Percentiles rank a stretch among this genome's conserved stretches.
Evolutionary conservation across 352 stramenopile species (phyloP).

Genomic region (Plasmopara muralis): DNA sequence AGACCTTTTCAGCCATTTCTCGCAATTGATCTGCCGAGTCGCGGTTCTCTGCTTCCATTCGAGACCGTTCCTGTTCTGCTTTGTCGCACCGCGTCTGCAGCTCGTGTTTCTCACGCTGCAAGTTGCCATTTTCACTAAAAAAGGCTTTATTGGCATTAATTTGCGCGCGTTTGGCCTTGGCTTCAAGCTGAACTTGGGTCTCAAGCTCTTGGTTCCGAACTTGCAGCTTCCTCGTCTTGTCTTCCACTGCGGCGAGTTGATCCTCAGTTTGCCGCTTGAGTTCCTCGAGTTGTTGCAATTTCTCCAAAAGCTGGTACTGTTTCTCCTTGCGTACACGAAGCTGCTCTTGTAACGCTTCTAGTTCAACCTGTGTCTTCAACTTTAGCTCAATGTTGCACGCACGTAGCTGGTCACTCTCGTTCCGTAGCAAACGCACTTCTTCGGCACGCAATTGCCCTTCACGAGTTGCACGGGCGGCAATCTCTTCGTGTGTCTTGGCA

Average conservation of each 20-base stretch:
- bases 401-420: slow-evolving; percentile 88
- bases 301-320: slow-evolving; percentile 95
- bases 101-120: slow-evolving; percentile 67
- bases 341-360: slow-evolving; percentile 94
- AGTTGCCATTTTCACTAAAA: slow-evolving; percentile 74
- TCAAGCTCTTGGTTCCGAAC: slow-evolving; percentile 90
- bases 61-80: slow-evolving; percentile 87
- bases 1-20: slow-evolving; percentile 96
- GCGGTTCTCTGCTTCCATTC: slow-evolving; percentile 93
- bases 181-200: slow-evolving; percentile 92
- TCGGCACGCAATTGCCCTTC: slow-evolving; percentile 92
- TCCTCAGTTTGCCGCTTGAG: slow-evolving; percentile 90
- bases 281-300: slow-evolving; percentile 93
- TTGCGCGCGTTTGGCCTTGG: slow-evolving; percentile 86
- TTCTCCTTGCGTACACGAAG: slow-evolving; percentile 95
- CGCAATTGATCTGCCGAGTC: slow-evolving; percentile 92
- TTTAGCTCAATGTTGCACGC: slow-evolving; percentile 90
- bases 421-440: slow-evolving; percentile 89
- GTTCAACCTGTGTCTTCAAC: slow-evolving; percentile 93
- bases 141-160: slow-evolving; percentile 92
- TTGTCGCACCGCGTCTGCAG: slow-evolving; percentile 84
- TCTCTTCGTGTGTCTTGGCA: slow-evolving; percentile 91
- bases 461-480: slow-evolving; percentile 76
- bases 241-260: slow-evolving; percentile 83
- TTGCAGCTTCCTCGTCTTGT: slow-evolving; percentile 86